phyloP scores from a whole-genome alignment of 2,329 filamentous ascomycete genomes.

The Lecanoromycetidae sp. region DNA sequence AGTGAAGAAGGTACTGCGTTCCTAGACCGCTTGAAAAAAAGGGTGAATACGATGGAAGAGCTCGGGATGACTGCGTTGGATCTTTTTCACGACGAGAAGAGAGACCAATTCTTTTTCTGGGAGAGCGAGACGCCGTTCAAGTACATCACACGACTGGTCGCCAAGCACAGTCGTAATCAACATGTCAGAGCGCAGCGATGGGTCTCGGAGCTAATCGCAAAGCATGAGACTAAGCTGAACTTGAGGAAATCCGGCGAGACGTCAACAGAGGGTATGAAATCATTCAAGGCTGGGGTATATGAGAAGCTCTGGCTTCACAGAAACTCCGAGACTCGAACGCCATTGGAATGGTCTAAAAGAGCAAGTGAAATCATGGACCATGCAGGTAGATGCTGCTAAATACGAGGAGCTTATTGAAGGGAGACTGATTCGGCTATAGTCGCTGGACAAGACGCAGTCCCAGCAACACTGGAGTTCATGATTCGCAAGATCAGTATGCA shows the following conservation, averaged over 20 bases:
- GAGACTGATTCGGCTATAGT: background rate
- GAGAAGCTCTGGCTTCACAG: conserved; percentile 2
- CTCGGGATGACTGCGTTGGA: conserved; percentile 10
- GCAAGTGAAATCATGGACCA: conserved; percentile 17
- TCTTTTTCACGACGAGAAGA: conserved; percentile 13
- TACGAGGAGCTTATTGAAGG: background rate
- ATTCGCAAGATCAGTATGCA: conserved; percentile 8
- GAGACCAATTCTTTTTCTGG: conserved; percentile 14
- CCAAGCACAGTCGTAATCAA: background rate
- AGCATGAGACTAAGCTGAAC: conserved; percentile 1
- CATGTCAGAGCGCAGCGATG: conserved; percentile 7
- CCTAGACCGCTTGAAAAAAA: conserved; percentile 1
- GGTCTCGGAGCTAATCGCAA: conserved; percentile 1
- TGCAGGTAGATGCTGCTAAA: no score
- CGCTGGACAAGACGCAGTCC: conserved; percentile 14
- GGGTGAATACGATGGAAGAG: conserved; percentile 10
- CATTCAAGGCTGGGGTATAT: conserved; percentile 4
- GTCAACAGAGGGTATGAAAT: background rate
- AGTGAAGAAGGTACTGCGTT: conserved; percentile 7
- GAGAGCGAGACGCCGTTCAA: conserved; percentile 12
- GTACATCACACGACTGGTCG: background rate
- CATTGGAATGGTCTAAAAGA: conserved; percentile 2
- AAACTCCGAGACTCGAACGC: background rate
- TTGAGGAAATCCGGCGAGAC: background rate
- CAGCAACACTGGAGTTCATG: conserved; percentile 9